Evolutionary conservation across 345 rosid genomes (phyloP).

Genomic region (Fremontodendron californicum): DNA sequence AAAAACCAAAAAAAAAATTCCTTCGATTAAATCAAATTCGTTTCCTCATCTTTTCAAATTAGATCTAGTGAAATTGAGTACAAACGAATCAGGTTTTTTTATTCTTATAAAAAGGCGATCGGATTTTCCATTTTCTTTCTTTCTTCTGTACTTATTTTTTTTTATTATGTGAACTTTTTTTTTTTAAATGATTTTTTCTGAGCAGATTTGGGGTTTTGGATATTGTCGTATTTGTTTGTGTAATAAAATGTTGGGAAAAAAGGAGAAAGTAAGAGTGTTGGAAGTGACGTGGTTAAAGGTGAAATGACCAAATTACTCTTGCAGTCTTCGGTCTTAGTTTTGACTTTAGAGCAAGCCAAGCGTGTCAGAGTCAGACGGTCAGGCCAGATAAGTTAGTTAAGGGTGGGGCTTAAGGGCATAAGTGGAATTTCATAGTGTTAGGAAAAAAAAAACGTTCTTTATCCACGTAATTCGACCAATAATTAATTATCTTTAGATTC

Average conservation of each 20-base stretch:
- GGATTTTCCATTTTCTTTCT: conserved; percentile 1
- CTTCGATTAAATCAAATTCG: conserved; percentile 27
- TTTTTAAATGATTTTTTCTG: not conserved
- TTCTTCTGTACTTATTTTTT: not conserved
- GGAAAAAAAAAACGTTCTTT: not conserved
- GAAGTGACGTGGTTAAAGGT: not conserved
- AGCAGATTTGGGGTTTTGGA: not conserved
- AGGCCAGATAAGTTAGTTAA: not conserved
- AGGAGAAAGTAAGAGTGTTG: not conserved
- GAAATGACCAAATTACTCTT: conserved; percentile 1
- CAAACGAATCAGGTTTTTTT: not conserved
- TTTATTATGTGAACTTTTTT: not conserved
- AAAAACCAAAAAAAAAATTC: not conserved
- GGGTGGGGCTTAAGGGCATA: not conserved
- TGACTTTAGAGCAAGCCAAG: too few species aligned
- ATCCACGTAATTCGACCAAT: not conserved
- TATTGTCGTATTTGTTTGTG: not conserved
- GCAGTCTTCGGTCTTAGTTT: not conserved
- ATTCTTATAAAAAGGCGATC: not conserved
- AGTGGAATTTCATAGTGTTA: not conserved
- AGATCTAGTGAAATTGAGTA: conserved; percentile 13
- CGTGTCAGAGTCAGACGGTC: not conserved
- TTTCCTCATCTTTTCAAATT: conserved; percentile 41
- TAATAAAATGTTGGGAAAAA: not conserved
- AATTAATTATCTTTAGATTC: not conserved